Base-by-base conservation (phyloP, 805 yeast genomes). In the Candida ortonii region DNA sequence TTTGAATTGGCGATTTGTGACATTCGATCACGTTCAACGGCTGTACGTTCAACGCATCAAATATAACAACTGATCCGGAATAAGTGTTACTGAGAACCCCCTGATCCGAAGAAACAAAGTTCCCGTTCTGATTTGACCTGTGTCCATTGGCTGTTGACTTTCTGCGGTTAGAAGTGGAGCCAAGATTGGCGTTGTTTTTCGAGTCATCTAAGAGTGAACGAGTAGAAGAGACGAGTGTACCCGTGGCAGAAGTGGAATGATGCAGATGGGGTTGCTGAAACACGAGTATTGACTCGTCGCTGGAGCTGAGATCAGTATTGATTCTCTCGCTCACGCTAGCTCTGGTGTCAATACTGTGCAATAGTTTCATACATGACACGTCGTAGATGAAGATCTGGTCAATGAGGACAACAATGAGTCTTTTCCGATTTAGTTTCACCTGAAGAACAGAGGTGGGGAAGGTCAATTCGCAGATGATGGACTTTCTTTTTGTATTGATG, bases 311-410 rank as follows among this genome's bases (percentile, higher is more conserved):
- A 16, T 56, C 59, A 11, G 55, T 56, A 8, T 54, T 46, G 7
- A 47, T 30, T 5, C 38, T 36, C 44, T 50, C 38, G 19, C 25
- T 24, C 23, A 37, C 41, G 34, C 42, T 71, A 63, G 12, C 36
- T 16, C 65, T 52, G 1, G 78, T 72, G 30, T 83, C 87, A 22
- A 83, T 71, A 1, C 82, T 80, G 50, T 79, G 84, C 25, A 90
- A 57, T 16, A 89, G 71, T 51, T 84, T 79, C 80, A 90, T 88
- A 57, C 94, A 85, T 38, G 93, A 78, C 42, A 90, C 81, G 58
- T 90, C 97, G 63, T 90, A 93, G 29, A 90, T 76, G 55, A 79
- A 84, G 7, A 93, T 76, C 59, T 89, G 95, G 41, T 86, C 90
- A 31, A 76, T 68, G 34, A 90, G 65, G 5, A 84, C 76, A 12